These are phyloP conservation scores for Pyrus hybrid DNA, from an alignment of 331 rosid species.

Conservation along the genomic window DNA sequence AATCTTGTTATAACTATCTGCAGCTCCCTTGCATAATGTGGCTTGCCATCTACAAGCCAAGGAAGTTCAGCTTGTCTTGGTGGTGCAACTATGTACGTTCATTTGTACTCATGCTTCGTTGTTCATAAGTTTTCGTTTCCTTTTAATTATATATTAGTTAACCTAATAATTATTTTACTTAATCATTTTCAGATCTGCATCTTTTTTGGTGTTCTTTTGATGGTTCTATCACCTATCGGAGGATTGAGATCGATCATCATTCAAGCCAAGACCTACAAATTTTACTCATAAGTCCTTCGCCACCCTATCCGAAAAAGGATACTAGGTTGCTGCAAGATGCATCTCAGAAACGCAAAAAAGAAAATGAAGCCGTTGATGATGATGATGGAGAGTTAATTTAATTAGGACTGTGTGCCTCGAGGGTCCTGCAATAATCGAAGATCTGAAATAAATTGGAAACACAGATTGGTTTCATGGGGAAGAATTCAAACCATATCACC, in stretches of 20 bases:
- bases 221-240: slow-evolving; percentile 69
- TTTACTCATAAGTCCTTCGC: slow-evolving; percentile 38
- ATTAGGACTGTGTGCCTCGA: not conserved
- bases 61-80: slow-evolving; percentile 68
- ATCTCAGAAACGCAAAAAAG: not conserved
- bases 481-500: not conserved
- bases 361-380: not conserved
- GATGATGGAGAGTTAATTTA: not conserved
- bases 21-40: slow-evolving; percentile 96
- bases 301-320: slow-evolving; percentile 1
- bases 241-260: slow-evolving; percentile 65
- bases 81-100: slow-evolving; percentile 67
- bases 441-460: not conserved
- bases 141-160: not conserved
- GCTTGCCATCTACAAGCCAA: slow-evolving; percentile 80
- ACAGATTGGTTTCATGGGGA: not conserved
- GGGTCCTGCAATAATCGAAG: not conserved
- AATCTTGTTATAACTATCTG: slow-evolving; percentile 3
- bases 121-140: slow-evolving; percentile 3
- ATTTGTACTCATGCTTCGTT: not conserved
- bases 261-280: slow-evolving; percentile 46
- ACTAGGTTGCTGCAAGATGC: not conserved
- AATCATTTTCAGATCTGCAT: slow-evolving; percentile 62
- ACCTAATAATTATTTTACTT: not conserved
- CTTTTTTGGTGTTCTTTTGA: slow-evolving; percentile 45